These are phyloP conservation scores for Vitis hybrid DNA, from an alignment of 177 flowering plant species.

Conservation along the genomic window DNA sequence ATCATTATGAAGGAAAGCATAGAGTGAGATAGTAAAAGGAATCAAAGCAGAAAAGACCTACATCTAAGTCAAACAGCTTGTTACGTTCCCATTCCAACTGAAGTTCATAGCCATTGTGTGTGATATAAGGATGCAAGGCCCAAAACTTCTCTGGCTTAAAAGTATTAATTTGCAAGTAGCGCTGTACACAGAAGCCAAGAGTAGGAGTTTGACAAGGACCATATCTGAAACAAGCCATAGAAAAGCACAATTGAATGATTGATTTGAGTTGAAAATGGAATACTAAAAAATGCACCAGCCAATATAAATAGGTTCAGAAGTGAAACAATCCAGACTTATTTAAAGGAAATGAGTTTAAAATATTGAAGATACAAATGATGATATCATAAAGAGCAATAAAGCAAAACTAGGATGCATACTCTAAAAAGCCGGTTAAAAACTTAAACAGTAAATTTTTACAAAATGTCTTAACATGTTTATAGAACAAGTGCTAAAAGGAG, in stretches of 20 bases:
- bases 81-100: conserved; percentile 84
- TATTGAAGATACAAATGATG: too few relatives aligned
- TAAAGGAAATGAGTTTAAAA: too few relatives aligned
- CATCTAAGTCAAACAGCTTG: conserved; percentile 78
- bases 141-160: conserved; percentile 94
- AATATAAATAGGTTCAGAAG: neutral
- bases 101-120: conserved; percentile 74
- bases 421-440: neutral
- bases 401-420: too few relatives aligned
- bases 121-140: conserved; percentile 65
- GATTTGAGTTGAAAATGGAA: neutral
- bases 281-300: neutral
- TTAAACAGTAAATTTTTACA: neutral
- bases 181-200: conserved; percentile 95
- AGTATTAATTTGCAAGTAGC: conserved; percentile 80
- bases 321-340: neutral
- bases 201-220: conserved; percentile 99
- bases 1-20: neutral
- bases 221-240: conserved; percentile 58
- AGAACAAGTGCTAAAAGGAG: too few relatives aligned
- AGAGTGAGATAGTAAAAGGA: neutral
- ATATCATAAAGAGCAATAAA: too few relatives aligned
- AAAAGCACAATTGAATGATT: conserved; percentile 1
- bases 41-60: conserved; percentile 32
- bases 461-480: too few relatives aligned